Evolutionary conservation across 306 rosid genomes (phyloP).

Genomic region (Cicer arietinum): DNA sequence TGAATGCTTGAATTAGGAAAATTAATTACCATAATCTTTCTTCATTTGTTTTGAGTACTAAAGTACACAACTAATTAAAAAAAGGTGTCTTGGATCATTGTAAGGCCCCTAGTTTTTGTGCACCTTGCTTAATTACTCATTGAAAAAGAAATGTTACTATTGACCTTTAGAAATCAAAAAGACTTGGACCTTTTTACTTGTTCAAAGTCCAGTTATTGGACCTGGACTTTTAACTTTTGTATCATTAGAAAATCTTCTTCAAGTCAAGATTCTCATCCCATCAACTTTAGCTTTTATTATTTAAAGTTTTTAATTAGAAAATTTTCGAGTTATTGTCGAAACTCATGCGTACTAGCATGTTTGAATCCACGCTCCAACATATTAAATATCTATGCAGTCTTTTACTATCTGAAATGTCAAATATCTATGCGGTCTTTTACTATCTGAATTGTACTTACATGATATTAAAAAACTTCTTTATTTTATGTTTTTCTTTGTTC

Average conservation of each 20-base stretch:
- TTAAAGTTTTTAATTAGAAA: slow-evolving; percentile 33
- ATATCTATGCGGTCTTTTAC: no score
- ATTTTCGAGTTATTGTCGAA: neutral
- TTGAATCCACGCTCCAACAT: no score
- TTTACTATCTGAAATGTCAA: no score
- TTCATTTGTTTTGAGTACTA: slow-evolving; percentile 26
- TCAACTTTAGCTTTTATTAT: slow-evolving; percentile 48
- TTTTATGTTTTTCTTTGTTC: no score
- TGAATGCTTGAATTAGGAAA: slow-evolving; percentile 37
- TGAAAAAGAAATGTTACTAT: neutral
- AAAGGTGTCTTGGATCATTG: slow-evolving; percentile 14
- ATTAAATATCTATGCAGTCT: no score
- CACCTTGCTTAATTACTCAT: neutral
- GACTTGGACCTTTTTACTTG: slow-evolving; percentile 46
- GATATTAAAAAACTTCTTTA: no score
- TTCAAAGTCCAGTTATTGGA: slow-evolving; percentile 42
- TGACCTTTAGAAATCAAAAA: slow-evolving; percentile 43
- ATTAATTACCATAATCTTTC: slow-evolving; percentile 10
- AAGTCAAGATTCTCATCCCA: slow-evolving; percentile 52
- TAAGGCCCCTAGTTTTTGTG: slow-evolving; percentile 20
- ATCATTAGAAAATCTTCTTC: slow-evolving; percentile 49
- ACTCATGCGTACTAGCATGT: no score
- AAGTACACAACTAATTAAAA: slow-evolving; percentile 38
- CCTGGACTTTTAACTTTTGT: slow-evolving; percentile 41
- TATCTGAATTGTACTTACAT: no score